These are phyloP conservation scores for Yarrowia sp. DNA, from an alignment of 805 yeast species.

Conservation along the genomic window DNA sequence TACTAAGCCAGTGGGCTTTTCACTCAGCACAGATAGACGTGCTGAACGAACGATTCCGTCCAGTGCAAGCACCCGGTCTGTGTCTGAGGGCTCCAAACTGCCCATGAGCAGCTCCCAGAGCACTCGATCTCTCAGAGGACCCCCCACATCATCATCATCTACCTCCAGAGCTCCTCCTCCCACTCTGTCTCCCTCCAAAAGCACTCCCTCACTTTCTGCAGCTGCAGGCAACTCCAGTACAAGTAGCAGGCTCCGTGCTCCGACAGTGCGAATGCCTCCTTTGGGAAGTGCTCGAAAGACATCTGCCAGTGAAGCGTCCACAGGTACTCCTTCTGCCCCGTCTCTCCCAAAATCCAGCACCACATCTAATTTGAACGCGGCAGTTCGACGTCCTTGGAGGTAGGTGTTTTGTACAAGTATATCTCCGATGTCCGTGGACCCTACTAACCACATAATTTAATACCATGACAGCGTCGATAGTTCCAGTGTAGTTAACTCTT, in stretches of 20 bases:
- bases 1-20: slow-evolving; percentile 5
- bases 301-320: slow-evolving; percentile 5
- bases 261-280: slow-evolving; percentile 2
- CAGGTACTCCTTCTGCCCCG: neutral
- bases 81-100: neutral
- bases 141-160: neutral
- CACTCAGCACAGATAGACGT: slow-evolving; percentile 4
- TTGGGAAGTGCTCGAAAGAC: neutral
- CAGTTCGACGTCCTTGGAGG: neutral
- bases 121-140: neutral
- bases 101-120: neutral
- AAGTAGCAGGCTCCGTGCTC: neutral
- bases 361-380: neutral
- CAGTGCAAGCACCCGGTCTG: neutral
- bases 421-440: slow-evolving; percentile 4
- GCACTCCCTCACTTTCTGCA: slow-evolving; percentile 3
- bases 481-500: too few species aligned
- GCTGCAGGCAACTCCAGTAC: slow-evolving; percentile 1
- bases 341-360: slow-evolving; percentile 3
- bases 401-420: neutral
- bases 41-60: neutral
- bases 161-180: neutral
- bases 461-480: slow-evolving; percentile 7
- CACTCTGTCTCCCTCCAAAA: neutral
- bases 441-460: slow-evolving; percentile 10